phyloP scores from a whole-genome alignment of 306 rosid genomes.

The Inga leiocalycina region DNA sequence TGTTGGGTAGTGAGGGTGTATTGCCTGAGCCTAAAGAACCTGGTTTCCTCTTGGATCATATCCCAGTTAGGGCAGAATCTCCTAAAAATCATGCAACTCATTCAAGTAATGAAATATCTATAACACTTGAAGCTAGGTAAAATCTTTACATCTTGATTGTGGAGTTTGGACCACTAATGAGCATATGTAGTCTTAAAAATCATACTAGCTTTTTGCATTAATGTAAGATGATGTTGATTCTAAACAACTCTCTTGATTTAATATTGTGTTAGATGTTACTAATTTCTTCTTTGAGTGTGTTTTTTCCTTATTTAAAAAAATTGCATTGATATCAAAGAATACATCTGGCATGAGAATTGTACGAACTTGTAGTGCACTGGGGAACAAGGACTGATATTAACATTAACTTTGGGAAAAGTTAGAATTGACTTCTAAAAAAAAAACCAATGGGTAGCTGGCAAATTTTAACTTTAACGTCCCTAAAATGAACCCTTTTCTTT shows the following conservation, averaged over 20 bases:
- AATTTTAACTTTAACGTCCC: not conserved
- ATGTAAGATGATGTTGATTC: not conserved
- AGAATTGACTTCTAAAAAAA: not conserved
- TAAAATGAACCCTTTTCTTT: not conserved
- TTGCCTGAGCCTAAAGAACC: slow-evolving; percentile 51
- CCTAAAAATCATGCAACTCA: no score
- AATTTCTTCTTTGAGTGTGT: no score
- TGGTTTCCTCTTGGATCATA: slow-evolving; percentile 14
- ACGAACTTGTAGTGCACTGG: not conserved
- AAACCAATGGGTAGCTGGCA: not conserved
- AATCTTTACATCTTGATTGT: not conserved
- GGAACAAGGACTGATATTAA: not conserved
- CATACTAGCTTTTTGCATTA: not conserved
- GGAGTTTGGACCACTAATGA: not conserved
- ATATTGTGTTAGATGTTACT: no score
- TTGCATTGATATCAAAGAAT: not conserved
- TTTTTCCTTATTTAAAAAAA: no score
- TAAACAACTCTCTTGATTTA: not conserved
- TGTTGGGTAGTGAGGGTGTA: slow-evolving; percentile 38
- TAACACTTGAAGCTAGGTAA: slow-evolving; percentile 24
- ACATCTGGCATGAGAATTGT: not conserved
- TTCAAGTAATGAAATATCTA: no score
- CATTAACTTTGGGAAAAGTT: not conserved
- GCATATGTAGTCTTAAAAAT: no score
- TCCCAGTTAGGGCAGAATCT: no score